Evolutionary conservation across 139 green algal genomes (phyloP).

Genomic region (Picochlorum sp.): DNA sequence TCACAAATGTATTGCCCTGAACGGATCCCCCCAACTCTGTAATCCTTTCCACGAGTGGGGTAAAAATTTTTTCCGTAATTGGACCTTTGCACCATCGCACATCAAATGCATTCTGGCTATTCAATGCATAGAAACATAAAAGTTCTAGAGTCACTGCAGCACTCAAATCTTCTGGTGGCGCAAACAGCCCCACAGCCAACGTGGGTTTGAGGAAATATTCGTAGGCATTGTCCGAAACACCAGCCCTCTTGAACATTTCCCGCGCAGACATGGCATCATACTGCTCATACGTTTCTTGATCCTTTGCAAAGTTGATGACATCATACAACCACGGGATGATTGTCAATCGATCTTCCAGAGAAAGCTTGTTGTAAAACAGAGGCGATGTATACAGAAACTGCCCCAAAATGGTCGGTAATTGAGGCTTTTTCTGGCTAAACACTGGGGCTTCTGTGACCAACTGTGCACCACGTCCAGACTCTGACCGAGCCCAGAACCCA

Average conservation of each 20-base stretch:
- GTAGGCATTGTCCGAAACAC: constrained; percentile 55
- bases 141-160: constrained; percentile 67
- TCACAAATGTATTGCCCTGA: constrained; percentile 42
- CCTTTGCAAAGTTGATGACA: constrained; percentile 59
- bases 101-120: constrained; percentile 65
- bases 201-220: constrained; percentile 71
- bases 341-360: constrained; percentile 31
- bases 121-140: constrained; percentile 79
- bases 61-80: constrained; percentile 76
- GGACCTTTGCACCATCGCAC: constrained; percentile 49
- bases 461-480: constrained; percentile 3
- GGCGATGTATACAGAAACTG: constrained; percentile 72
- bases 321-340: constrained; percentile 76
- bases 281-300: constrained; percentile 42
- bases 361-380: constrained; percentile 45
- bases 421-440: constrained; percentile 51
- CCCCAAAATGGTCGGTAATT: constrained; percentile 70
- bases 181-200: constrained; percentile 71
- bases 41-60: constrained; percentile 58
- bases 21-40: constrained; percentile 24
- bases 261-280: constrained; percentile 78
- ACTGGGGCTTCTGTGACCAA: constrained; percentile 55
- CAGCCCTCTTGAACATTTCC: constrained; percentile 62
- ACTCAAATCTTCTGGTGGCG: constrained; percentile 63
- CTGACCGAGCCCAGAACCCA: constrained; percentile 50